Base-by-base conservation (phyloP, 306 rosid species). In the Glycine latifolia region DNA sequence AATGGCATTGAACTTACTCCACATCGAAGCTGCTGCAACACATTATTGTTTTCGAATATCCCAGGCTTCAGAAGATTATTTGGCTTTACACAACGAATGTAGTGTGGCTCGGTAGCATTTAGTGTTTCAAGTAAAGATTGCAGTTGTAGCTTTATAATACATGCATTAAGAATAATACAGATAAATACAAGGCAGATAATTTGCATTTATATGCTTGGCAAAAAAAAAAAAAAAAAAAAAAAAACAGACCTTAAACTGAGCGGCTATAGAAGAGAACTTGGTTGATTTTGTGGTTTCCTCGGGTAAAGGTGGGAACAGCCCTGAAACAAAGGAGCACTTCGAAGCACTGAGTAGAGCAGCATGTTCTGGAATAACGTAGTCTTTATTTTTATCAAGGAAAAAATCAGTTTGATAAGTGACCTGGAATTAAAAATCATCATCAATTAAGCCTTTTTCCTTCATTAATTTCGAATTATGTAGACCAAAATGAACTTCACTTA, bases 361-460 rank as follows among this genome's bases (percentile, higher is more conserved):
- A 55, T 93, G 97, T 88, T 95, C 99, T 2, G 99, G 92, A 81
- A 95, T 91, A 90, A 95, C 96, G 53, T 91, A 95, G 84, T 95
- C 98, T 88, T 93, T 95, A 85, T 95, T 95, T 90, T 95, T 95
- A 79, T 95, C 99, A 69, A 95, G 89, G 91, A 95, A 95, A 60
- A 84, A 87, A 10, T 95, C 97, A 6, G 99, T 93, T 88, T 93
- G 99, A 86, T 95, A 95, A 31, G 96, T 95, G 77, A 95, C 98
- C 99, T 95, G 88, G 48, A 88, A 89, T 70, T 52, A n/a, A 79
- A 70, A 62, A 47, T 73, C 31, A 53, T 15, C 81, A 70, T 31
- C 58, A 37, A 47, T 41, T 79, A 62, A 78, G 61, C 61, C 3
- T 52, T 58, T 82, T 58, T 14, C 7, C 52, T 73, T 68, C 41